Evolutionary conservation across 345 rosid species (phyloP), one percentile per base, ranked within the genome.

Genomic region (Geranium rotundifolium): DNA sequence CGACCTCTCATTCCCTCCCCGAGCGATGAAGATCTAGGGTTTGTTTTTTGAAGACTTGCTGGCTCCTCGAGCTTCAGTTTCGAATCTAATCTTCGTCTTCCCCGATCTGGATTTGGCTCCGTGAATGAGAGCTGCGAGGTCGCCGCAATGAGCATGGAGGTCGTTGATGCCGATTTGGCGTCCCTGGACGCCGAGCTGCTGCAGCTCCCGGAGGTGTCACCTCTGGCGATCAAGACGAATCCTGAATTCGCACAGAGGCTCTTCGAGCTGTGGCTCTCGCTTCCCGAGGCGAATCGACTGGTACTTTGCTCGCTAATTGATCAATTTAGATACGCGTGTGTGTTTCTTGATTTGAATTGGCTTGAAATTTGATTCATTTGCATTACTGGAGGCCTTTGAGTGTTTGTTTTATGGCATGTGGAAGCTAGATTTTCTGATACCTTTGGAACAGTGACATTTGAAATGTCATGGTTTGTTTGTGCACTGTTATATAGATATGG

Each of bases 201-300:
- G 81, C 87, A 88, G 82, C 87, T 85, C 55, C 86, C 82, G 1
- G 89, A 84, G 65, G 73, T 82, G 17, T 83, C 96, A 72, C 81
- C 90, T 7, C 63, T 65, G 39, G 79, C 76, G 58, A 79, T 85
- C 29, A 85, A 82, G 73, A 56, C 79, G 8, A 77, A 72, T 56
- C 75, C 80, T 67, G 78, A 78, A 57, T 71, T 83, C 39, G 85
- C 84, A 18, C 86, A 88, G 57, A 73, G 71, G 54, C 72, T 89
- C 72, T 89, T 85, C 80, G 81, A 84, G 29, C 89, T 77, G 75
- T 91, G 98, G 96, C 92, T 89, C 71, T 87, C 98, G 14, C 86
- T 85, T 4, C 90, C 92, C 2, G 86, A 84, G 17, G 82, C 92
- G 58, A 60, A 34, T 37, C 80, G 75, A 20, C 75, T 80, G 96